phyloP scores from a whole-genome alignment of 2,329 filamentous ascomycete species.

The Colletotrichum sp. region DNA sequence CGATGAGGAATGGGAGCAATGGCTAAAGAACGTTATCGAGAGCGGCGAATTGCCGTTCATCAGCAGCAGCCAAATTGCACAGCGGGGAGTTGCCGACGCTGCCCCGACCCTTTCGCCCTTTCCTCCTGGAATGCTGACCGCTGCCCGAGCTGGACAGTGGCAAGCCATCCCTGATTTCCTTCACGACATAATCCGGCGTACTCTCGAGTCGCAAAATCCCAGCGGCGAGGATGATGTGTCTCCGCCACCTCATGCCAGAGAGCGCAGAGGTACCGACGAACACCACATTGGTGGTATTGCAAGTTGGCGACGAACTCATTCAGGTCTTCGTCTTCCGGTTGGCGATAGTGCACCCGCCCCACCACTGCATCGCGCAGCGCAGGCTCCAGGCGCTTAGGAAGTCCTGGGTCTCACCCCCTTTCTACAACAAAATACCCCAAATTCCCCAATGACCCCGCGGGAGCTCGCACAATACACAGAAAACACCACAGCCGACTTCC shows the following conservation, averaged over 20 bases:
- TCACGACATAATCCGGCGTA: constrained; percentile 55
- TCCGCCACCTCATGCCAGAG: not conserved
- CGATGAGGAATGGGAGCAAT: constrained; percentile 78
- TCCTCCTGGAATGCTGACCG: constrained; percentile 56
- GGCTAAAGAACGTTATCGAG: constrained; percentile 74
- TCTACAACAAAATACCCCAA: not conserved
- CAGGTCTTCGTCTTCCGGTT: constrained; percentile 45
- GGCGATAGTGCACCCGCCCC: constrained; percentile 28
- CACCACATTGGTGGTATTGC: not conserved
- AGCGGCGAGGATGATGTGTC: not conserved
- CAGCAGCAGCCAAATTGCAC: constrained; percentile 43
- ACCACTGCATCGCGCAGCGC: constrained; percentile 31
- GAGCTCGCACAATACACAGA: not conserved
- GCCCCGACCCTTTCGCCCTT: constrained; percentile 42
- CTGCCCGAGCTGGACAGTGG: constrained; percentile 63
- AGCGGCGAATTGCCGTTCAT: constrained; percentile 59
- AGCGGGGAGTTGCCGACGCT: constrained; percentile 38
- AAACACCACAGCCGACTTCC: not conserved
- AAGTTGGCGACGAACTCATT: constrained; percentile 29
- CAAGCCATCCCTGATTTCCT: constrained; percentile 61
- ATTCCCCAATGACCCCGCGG: not conserved
- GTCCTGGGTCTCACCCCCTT: not conserved
- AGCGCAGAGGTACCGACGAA: constrained; percentile 17
- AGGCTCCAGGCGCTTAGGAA: constrained; percentile 32
- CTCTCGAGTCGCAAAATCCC: constrained; percentile 43